Evolutionary conservation across 2,329 filamentous ascomycete genomes (phyloP).

Genomic region (Phialocephala subalpina): DNA sequence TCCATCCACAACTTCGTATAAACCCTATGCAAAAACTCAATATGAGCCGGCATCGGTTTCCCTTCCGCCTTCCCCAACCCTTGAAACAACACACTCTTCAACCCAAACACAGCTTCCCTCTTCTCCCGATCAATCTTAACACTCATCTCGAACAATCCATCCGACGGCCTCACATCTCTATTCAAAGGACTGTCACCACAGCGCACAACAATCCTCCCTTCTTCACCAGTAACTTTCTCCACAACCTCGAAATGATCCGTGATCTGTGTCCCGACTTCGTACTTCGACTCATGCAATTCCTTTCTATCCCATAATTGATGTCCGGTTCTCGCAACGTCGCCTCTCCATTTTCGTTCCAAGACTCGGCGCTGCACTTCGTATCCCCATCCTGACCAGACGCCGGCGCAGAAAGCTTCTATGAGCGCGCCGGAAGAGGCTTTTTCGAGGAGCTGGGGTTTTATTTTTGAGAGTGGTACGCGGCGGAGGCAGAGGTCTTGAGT

Average conservation of each 20-base stretch:
- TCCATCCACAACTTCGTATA: conserved; percentile 66
- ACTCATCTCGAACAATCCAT: conserved; percentile 72
- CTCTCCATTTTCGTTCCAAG: conserved; percentile 65
- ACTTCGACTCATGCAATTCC: conserved; percentile 62
- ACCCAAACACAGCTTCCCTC: conserved; percentile 66
- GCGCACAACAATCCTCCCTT: conserved; percentile 62
- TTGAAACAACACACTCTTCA: conserved; percentile 71
- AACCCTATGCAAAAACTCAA: conserved; percentile 60
- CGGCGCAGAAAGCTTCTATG: conserved; percentile 44
- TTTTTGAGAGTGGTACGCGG: conserved; percentile 66
- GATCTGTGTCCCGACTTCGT: conserved; percentile 69
- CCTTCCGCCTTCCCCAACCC: conserved; percentile 52
- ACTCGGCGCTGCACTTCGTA: conserved; percentile 66
- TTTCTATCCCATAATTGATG: conserved; percentile 67
- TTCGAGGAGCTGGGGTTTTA: conserved; percentile 72
- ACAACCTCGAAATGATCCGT: conserved; percentile 79
- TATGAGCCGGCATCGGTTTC: conserved; percentile 53
- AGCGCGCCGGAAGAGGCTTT: conserved; percentile 73
- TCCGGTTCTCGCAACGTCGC: conserved; percentile 57
- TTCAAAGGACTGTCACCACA: conserved; percentile 71
- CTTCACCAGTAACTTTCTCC: conserved; percentile 63
- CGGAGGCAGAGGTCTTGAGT: conserved; percentile 72
- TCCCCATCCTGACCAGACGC: conserved; percentile 42
- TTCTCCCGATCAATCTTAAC: conserved; percentile 68
- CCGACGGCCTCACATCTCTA: conserved; percentile 61